Evolutionary conservation across 2,329 filamentous ascomycete genomes (phyloP).

Genomic region (Alternaria longipes): DNA sequence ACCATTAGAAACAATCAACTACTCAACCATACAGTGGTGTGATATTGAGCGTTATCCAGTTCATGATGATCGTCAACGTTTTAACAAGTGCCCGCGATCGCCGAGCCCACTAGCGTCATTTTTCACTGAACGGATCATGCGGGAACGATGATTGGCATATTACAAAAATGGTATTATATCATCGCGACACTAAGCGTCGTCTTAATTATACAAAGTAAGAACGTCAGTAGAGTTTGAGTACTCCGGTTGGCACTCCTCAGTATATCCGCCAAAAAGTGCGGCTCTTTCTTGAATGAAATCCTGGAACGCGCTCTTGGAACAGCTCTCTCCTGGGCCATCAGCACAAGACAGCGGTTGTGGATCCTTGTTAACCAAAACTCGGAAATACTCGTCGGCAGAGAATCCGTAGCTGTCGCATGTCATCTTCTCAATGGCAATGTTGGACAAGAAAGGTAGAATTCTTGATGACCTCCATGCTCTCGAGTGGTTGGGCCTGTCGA

Average conservation of each 20-base stretch:
- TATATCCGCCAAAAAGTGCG: conserved; percentile 56
- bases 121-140: background rate
- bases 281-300: conserved; percentile 56
- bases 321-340: conserved; percentile 63
- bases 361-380: conserved; percentile 62
- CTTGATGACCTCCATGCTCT: conserved; percentile 71
- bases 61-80: background rate
- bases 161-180: background rate
- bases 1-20: background rate
- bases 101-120: conserved; percentile 2
- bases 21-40: background rate
- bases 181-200: background rate
- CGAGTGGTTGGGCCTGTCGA: conserved; percentile 68
- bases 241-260: conserved; percentile 54
- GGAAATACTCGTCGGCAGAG: conserved; percentile 60
- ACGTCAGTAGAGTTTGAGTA: conserved; percentile 56
- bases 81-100: conserved; percentile 2
- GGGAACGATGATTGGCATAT: background rate
- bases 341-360: conserved; percentile 61
- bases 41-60: background rate
- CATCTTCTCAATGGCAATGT: conserved; percentile 72
- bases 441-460: conserved; percentile 71
- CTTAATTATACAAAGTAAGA: conserved; percentile 31
- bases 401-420: conserved; percentile 69
- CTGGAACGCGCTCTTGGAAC: conserved; percentile 55